These are phyloP conservation scores for Hortiboletus campestris DNA, from an alignment of 768 basidiomycete genomes.

Conservation along the genomic window DNA sequence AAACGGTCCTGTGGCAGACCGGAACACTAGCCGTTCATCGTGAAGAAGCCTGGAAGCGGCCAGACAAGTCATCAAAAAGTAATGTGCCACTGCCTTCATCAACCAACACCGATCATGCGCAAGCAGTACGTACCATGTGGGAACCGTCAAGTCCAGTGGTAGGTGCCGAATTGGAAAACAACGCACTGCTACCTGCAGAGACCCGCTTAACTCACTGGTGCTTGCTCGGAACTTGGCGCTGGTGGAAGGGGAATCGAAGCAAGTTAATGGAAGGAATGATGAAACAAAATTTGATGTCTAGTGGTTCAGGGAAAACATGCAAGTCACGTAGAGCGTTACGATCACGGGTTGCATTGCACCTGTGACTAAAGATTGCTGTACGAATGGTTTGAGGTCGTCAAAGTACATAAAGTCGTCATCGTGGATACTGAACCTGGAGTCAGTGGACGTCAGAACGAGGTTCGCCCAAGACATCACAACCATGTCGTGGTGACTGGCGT, in stretches of 20 bases:
- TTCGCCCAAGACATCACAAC: constrained; percentile 16
- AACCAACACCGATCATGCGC: not conserved
- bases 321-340: constrained; percentile 5
- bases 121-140: not conserved
- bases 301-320: constrained; percentile 3
- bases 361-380: constrained; percentile 3
- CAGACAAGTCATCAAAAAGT: not conserved
- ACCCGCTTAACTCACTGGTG: not conserved
- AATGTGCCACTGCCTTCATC: not conserved
- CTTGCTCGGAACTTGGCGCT: not conserved
- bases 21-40: not conserved
- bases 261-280: not conserved
- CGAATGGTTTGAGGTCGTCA: constrained; percentile 18
- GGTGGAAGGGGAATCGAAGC: not conserved
- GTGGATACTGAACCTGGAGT: constrained; percentile 17
- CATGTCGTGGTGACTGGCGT: constrained; percentile 10
- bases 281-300: constrained; percentile 1
- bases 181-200: not conserved
- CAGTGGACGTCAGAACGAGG: constrained; percentile 7
- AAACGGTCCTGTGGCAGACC: not conserved
- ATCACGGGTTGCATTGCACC: constrained; percentile 9
- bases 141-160: not conserved
- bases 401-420: constrained; percentile 28
- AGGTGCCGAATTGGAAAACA: not conserved
- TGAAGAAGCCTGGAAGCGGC: too few relatives aligned